Evolutionary conservation across 78 protist species (phyloP), one percentile per base, ranked within the genome.

Genomic region (Tieghemostelium lacteum): DNA sequence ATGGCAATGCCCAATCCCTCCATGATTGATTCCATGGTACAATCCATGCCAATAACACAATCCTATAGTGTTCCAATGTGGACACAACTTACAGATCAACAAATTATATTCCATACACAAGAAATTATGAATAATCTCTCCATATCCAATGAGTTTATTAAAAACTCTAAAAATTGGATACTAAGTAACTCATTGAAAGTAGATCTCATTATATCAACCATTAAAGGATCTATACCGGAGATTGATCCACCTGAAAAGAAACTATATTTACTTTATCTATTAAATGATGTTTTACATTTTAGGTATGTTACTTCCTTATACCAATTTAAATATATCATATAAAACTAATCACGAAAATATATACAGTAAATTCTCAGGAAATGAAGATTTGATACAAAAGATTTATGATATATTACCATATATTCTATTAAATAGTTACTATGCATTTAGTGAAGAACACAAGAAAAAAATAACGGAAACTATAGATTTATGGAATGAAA

Each of bases 261-360:
- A 70, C 0, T 70, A 70, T 70, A 29, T 34, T 29, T 70, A 17
- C 29, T 70, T 31, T 70, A 49, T 70, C 49, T 70, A 70, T 31
- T 70, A 29, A 70, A 34, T 28, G 76, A 70, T 50, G 37, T 70
- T 31, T 50, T 70, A 50, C 76, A 70, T 20, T 70, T 50, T 70
- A 29, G 62, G 76, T 70, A 64, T 8, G 71, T 36, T 16, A 63
- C 17, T n/a, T 12, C 12, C 2, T 19, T 3, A 2, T 36, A 63
- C 16, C 16, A 34, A 31, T 17, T 7, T 7, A 19, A 34, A 36
- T 33, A 64, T 2, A n/a, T 26, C 31, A 31, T 12, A 19, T 42
- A 5, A 24, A 40, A 19, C 5, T 31, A 12, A 40, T 16, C 3
- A 36, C 49, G 26, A 52, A 19, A 40, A 70, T 37, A 34, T 39